phyloP scores from a whole-genome alignment of 2,329 filamentous ascomycete genomes.

The Colletotrichum sp. region DNA sequence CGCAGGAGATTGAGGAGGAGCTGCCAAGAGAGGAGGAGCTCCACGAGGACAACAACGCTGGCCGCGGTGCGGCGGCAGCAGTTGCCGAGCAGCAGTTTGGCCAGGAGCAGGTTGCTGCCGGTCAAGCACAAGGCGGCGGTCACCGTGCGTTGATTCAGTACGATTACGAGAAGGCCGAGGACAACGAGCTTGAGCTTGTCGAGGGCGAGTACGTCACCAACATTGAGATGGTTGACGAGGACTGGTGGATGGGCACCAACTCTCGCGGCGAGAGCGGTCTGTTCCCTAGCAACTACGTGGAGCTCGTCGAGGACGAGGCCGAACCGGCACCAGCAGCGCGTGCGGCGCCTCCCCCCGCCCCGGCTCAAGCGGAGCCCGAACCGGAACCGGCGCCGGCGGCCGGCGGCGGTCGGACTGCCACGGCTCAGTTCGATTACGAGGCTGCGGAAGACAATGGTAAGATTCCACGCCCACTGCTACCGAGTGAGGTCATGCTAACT shows the following conservation, averaged over 20 bases:
- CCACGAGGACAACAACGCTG: conserved; percentile 62
- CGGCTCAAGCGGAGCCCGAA: conserved; percentile 40
- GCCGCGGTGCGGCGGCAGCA: conserved; percentile 64
- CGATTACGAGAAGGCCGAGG: conserved; percentile 97
- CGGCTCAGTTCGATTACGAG: conserved; percentile 93
- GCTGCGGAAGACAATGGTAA: conserved; percentile 91
- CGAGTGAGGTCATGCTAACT: not conserved
- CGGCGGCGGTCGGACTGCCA: conserved; percentile 68
- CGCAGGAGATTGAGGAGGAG: conserved; percentile 65
- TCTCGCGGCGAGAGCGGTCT: conserved; percentile 81
- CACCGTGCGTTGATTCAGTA: conserved; percentile 84
- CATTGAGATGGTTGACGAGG: conserved; percentile 96
- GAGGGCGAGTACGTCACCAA: conserved; percentile 90
- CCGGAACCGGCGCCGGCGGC: conserved; percentile 41
- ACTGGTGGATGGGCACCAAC: conserved; percentile 99
- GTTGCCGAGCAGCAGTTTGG: conserved; percentile 54
- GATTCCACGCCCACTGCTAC: conserved; percentile 35
- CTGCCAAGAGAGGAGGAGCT: conserved; percentile 70
- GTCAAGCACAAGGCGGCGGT: conserved; percentile 50
- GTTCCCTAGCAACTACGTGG: conserved; percentile 98
- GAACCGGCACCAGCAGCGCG: conserved; percentile 40
- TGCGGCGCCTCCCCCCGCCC: conserved; percentile 36
- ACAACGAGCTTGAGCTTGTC: conserved; percentile 90
- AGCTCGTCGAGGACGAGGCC: conserved; percentile 72
- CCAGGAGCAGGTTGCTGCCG: conserved; percentile 38